phyloP scores from a whole-genome alignment of 108 stramenopile genomes.

The Aurantiochytrium sp. region DNA sequence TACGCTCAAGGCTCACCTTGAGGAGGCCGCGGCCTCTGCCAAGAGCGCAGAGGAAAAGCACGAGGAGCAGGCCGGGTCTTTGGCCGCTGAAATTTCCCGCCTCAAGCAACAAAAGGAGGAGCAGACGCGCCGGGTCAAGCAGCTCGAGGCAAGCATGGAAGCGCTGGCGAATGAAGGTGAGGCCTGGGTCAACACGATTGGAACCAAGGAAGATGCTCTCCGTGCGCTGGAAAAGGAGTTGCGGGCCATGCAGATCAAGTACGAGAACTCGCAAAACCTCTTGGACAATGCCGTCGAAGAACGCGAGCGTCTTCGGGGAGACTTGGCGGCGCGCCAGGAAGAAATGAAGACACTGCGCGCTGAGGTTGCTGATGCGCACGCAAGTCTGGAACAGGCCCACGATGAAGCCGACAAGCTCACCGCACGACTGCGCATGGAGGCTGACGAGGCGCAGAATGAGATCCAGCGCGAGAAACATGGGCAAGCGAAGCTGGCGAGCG shows the following conservation, averaged over 20 bases:
- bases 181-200: conserved; percentile 14
- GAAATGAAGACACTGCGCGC: background rate
- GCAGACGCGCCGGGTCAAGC: background rate
- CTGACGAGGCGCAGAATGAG: background rate
- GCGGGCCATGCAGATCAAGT: background rate
- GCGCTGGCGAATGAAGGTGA: background rate
- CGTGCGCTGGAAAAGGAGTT: background rate
- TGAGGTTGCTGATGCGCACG: background rate
- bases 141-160: background rate
- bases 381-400: background rate
- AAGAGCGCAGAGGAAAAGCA: background rate
- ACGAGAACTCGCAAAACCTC: background rate
- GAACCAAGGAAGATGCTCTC: conserved; percentile 8
- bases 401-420: background rate
- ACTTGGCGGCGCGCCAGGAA: background rate
- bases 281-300: background rate
- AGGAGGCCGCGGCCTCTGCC: background rate
- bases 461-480: background rate
- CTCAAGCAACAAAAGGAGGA: background rate
- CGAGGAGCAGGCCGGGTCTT: background rate
- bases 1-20: background rate
- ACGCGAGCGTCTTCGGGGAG: background rate
- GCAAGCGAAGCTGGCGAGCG: background rate
- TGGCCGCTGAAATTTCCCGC: background rate
- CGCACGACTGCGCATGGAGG: background rate